Evolutionary conservation across 1,284 basidiomycete genomes (phyloP), one percentile per base, ranked within the genome.

Genomic region (Agaricales sp.): DNA sequence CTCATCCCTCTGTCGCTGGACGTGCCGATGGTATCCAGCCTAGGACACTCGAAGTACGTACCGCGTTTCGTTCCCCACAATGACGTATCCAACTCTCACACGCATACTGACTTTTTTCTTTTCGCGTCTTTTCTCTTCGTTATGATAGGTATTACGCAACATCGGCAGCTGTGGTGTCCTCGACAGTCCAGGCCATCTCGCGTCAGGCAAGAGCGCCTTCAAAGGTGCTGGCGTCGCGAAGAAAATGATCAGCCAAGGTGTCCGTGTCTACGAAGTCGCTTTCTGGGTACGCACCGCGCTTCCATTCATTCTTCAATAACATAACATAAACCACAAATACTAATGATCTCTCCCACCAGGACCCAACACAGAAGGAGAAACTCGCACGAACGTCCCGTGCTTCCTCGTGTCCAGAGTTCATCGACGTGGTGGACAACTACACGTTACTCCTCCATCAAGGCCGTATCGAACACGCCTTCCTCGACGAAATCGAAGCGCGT

Each of bases 1-100:
- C 30, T 35, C 11, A 8, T n/a, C 30, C 18, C 22, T 51, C 3
- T 18, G 19, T 18, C 13, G 41, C 41, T 24, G 45, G 45, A 11
- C 45, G 24, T 25, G 45, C 45, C 6, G 45, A 46, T 18, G 45
- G 45, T 25, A 46, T 46, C 24, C 45, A 46, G 20, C 19, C 45
- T 22, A 6, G 45, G 14, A 46, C 45, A 6, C 6, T 46, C 14
- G 45, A 46, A 18, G 45, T 46, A 8, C 8, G 30, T 35, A n/a
- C n/a, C n/a, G n/a, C n/a, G n/a, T n/a, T n/a, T n/a, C n/a, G n/a
- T n/a, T 35, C 30, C n/a, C 30, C 30, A 35, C 30, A 35, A 35
- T 35, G 11, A 8, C 30, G n/a, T 11, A 35, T n/a, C 30, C 30
- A 11, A 8, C 30, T 35, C 30, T 35, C 30, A 35, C n/a, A n/a